Evolutionary conservation across 2,329 filamentous ascomycete species (phyloP).

Genomic region (Botrytis pseudocinerea): DNA sequence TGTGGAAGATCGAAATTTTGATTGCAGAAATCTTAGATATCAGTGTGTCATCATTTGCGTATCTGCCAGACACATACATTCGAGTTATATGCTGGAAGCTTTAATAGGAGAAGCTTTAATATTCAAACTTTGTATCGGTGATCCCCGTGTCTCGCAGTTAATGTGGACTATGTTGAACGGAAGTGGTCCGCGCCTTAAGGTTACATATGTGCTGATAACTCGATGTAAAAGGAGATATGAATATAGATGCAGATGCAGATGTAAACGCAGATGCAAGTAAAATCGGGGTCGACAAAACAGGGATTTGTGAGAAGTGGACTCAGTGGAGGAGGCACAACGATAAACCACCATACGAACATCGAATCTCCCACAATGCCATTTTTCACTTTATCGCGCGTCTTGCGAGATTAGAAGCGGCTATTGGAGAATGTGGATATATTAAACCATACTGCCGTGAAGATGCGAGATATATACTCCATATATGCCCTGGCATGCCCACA

Average conservation of each 20-base stretch:
- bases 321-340: not conserved
- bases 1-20: not conserved
- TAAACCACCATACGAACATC: not conserved
- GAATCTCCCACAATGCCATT: constrained; percentile 10
- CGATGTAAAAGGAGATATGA: not conserved
- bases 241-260: not conserved
- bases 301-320: constrained; percentile 1
- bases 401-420: constrained; percentile 14
- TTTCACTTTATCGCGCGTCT: constrained; percentile 14
- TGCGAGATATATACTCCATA: not conserved
- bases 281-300: not conserved
- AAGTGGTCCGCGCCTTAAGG: not conserved
- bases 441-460: not conserved
- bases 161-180: not conserved
- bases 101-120: not conserved
- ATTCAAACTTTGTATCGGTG: not conserved
- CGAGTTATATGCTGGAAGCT: not conserved
- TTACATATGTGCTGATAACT: not conserved
- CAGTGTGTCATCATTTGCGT: not conserved
- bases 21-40: not conserved
- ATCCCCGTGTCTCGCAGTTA: not conserved
- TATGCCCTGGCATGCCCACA: not conserved
- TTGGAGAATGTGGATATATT: not conserved
- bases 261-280: not conserved
- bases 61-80: constrained; percentile 8